phyloP scores from a whole-genome alignment of 345 rosid species.

The Corchorus capsularis region DNA sequence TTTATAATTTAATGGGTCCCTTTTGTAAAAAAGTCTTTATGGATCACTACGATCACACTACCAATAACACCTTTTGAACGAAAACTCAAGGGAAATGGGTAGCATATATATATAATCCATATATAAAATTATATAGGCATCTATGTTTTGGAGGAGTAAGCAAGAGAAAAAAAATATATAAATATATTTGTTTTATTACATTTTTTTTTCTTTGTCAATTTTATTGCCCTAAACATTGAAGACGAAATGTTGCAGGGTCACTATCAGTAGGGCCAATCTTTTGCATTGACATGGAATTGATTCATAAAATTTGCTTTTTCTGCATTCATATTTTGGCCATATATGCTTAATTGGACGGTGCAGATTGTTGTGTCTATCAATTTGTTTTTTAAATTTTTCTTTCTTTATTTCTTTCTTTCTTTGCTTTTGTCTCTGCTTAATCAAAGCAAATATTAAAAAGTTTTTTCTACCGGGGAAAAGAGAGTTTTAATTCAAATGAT shows the following conservation, averaged over 20 bases:
- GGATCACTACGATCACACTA: neutral
- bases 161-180: neutral
- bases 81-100: neutral
- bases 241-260: slow-evolving; percentile 7
- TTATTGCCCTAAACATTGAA: neutral
- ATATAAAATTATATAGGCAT: neutral
- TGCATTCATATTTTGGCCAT: neutral
- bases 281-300: slow-evolving; percentile 2
- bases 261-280: slow-evolving; percentile 6
- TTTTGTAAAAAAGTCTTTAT: neutral
- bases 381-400: too few relatives aligned
- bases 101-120: too few relatives aligned
- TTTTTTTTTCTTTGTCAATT: neutral
- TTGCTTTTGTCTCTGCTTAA: too few relatives aligned
- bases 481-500: too few relatives aligned
- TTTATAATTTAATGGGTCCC: neutral
- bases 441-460: too few relatives aligned
- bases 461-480: too few relatives aligned
- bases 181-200: neutral
- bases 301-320: slow-evolving; percentile 14
- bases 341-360: slow-evolving; percentile 16
- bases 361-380: neutral
- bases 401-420: too few relatives aligned
- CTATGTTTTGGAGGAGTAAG: neutral
- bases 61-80: neutral